Evolutionary conservation across 2,329 filamentous ascomycete species (phyloP).

Genomic region (Didymellaceae sp.): DNA sequence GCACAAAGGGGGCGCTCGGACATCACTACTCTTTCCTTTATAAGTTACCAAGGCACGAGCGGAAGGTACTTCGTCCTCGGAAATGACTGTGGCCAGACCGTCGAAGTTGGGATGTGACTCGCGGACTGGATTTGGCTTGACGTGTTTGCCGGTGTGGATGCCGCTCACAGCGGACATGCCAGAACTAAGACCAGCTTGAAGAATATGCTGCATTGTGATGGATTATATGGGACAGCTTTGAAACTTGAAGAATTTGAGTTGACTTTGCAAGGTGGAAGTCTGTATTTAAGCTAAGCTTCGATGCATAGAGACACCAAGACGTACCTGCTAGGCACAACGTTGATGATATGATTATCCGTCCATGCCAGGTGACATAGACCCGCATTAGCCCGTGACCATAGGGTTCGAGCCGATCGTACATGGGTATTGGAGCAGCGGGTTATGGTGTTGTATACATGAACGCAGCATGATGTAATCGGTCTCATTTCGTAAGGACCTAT

Average conservation of each 20-base stretch:
- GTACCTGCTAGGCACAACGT: background rate
- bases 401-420: too few relatives aligned
- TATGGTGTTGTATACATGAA: background rate
- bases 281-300: too few relatives aligned
- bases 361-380: background rate
- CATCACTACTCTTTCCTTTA: constrained; percentile 26
- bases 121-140: constrained; percentile 26
- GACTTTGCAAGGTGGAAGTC: too few relatives aligned
- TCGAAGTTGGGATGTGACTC: constrained; percentile 18
- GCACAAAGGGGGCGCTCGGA: constrained; percentile 23
- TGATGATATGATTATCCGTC: background rate
- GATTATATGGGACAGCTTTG: too few relatives aligned
- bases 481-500: too few relatives aligned
- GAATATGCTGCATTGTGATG: constrained; percentile 33
- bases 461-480: background rate
- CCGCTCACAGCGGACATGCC: constrained; percentile 32
- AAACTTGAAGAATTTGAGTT: too few relatives aligned
- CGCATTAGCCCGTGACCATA: background rate
- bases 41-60: constrained; percentile 15
- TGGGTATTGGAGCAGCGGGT: background rate
- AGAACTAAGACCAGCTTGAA: constrained; percentile 28
- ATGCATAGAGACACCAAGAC: background rate
- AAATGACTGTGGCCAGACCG: constrained; percentile 16
- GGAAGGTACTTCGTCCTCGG: constrained; percentile 18
- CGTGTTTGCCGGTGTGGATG: constrained; percentile 20